Conservation (phyloP, 306 rosid species). For the Vigna reflexopilosa region DNA sequence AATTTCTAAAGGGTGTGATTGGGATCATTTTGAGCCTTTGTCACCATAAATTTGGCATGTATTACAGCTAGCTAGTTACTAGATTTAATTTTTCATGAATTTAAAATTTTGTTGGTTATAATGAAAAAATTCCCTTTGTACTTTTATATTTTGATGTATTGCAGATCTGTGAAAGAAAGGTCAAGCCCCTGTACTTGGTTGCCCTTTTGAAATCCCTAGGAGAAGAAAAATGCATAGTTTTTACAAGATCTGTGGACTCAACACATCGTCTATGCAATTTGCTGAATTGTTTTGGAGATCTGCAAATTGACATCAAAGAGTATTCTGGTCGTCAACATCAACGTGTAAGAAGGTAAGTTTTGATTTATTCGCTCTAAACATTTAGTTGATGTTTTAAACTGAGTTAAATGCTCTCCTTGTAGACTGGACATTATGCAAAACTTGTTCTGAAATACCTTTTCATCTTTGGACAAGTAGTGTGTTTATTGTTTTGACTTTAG, state of each 20-base stretch:
- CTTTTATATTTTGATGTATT: constrained; percentile 37
- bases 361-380: constrained; percentile 12
- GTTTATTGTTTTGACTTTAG: not conserved
- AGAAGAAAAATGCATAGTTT: constrained; percentile 86
- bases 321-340: constrained; percentile 90
- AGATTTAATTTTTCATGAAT: not conserved
- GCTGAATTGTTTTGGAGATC: constrained; percentile 68
- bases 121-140: constrained; percentile 7
- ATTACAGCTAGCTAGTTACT: not conserved
- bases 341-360: constrained; percentile 75
- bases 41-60: not conserved
- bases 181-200: constrained; percentile 86
- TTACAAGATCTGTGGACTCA: constrained; percentile 90
- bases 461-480: constrained; percentile 18
- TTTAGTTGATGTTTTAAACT: constrained; percentile 11
- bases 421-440: constrained; percentile 2
- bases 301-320: constrained; percentile 78
- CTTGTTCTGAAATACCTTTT: constrained; percentile 1
- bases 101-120: constrained; percentile 20
- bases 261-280: constrained; percentile 87
- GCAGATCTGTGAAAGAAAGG: constrained; percentile 79
- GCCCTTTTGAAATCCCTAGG: constrained; percentile 79
- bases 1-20: not conserved
- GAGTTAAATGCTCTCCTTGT: constrained; percentile 25
- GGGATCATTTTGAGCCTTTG: not conserved